phyloP scores from a whole-genome alignment of 768 basidiomycete genomes.

The Boletus sp. region DNA sequence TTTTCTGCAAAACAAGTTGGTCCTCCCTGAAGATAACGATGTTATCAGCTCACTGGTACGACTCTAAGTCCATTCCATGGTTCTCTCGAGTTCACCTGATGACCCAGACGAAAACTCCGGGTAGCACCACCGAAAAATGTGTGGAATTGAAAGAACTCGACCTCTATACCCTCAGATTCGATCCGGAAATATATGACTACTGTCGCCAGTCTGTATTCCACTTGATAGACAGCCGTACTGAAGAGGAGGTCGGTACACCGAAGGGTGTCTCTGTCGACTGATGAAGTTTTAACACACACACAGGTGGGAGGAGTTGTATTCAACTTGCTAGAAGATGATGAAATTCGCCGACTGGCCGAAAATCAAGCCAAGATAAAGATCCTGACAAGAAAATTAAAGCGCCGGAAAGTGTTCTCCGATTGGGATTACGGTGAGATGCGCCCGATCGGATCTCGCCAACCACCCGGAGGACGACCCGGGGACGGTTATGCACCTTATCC shows the following conservation, averaged over 20 bases:
- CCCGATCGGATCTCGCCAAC: not conserved
- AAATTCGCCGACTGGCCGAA: accelerated
- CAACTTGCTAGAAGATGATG: not conserved
- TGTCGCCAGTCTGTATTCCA: not conserved
- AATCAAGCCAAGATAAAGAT: conserved; percentile 5
- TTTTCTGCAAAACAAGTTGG: too few relatives aligned
- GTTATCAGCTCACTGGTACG: too few relatives aligned
- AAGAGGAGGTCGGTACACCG: not conserved
- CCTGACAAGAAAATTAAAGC: not conserved
- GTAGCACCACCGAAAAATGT: too few relatives aligned
- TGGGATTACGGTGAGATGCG: conserved; percentile 1
- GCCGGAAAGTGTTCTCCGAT: not conserved
- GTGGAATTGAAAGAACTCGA: accelerated
- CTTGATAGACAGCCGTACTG: not conserved
- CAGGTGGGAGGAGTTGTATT: not conserved
- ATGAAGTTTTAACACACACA: accelerated
- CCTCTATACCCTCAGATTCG: accelerated
- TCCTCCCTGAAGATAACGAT: too few relatives aligned
- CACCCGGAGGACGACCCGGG: not conserved
- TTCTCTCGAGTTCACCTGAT: too few relatives aligned
- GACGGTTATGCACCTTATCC: conserved; percentile 3
- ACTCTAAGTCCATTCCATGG: too few relatives aligned
- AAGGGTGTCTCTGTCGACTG: too few relatives aligned
- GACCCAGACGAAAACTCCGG: too few relatives aligned
- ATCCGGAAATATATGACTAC: not conserved